A percentile compares a stretch with the other conserved stretches of the same genome.
These are phyloP conservation scores for Metschnikowia continentalis DNA, from an alignment of 805 yeast species.

Conservation along the genomic window DNA sequence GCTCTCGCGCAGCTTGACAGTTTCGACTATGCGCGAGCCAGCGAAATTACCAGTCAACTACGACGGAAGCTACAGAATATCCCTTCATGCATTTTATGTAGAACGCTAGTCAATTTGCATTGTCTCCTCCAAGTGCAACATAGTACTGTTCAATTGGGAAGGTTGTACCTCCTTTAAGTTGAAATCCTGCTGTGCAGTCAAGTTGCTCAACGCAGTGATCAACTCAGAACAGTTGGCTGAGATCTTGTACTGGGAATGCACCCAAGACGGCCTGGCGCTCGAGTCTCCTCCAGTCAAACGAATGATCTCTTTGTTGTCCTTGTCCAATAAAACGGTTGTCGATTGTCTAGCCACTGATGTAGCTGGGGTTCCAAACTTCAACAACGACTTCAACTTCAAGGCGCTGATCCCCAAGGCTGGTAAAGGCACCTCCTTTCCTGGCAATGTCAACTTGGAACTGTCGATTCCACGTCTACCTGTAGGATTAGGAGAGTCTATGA, in stretches of 20 bases:
- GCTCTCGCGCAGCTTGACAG: slow-evolving; percentile 1
- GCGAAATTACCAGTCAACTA: not conserved
- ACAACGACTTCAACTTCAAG: slow-evolving; percentile 59
- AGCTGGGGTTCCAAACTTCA: slow-evolving; percentile 47
- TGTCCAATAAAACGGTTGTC: slow-evolving; percentile 62
- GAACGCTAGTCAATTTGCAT: slow-evolving; percentile 18
- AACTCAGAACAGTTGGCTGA: slow-evolving; percentile 43
- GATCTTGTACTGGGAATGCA: slow-evolving; percentile 72
- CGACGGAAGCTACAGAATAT: not conserved
- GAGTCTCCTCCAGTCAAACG: slow-evolving; percentile 78
- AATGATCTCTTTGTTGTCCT: slow-evolving; percentile 52
- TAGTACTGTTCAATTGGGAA: slow-evolving; percentile 12
- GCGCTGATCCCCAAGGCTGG: slow-evolving; percentile 70
- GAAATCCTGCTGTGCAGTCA: slow-evolving; percentile 66
- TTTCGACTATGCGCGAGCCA: not conserved
- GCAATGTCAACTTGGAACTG: slow-evolving; percentile 59
- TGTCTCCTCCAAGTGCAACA: slow-evolving; percentile 18
- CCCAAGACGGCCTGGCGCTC: slow-evolving; percentile 76
- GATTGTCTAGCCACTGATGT: slow-evolving; percentile 71
- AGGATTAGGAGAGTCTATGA: slow-evolving; percentile 60
- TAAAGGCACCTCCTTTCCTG: slow-evolving; percentile 72
- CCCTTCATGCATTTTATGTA: not conserved
- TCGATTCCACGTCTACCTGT: slow-evolving; percentile 67
- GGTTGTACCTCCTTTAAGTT: slow-evolving; percentile 47
- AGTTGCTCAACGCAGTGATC: slow-evolving; percentile 51